Conservation (phyloP, 805 yeast species). For the Lipomyces chichibuensis region DNA sequence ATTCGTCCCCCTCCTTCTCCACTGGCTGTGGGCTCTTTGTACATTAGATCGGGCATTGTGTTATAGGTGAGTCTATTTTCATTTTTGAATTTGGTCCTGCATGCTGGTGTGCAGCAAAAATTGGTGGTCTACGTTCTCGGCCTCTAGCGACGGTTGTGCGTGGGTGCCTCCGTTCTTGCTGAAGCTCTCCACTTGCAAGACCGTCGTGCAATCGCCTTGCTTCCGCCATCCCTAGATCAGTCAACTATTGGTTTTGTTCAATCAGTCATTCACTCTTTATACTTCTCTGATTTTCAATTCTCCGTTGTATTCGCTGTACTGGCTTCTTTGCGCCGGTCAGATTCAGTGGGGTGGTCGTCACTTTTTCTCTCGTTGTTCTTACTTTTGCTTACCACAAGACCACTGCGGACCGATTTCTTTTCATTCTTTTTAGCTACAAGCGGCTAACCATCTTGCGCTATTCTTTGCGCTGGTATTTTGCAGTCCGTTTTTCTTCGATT, state of each 20-base stretch:
- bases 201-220: neutral
- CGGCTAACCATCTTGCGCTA: neutral
- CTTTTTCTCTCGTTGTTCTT: constrained; percentile 7
- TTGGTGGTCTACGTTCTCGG: neutral
- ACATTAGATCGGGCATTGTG: constrained; percentile 19
- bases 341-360: constrained; percentile 1
- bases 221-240: neutral
- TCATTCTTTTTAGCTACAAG: neutral
- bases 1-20: constrained; percentile 2
- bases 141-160: neutral
- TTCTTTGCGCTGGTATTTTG: constrained; percentile 1
- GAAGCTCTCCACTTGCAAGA: neutral
- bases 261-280: neutral
- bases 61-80: constrained; percentile 1
- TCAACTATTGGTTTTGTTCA: neutral
- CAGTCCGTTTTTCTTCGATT: constrained; percentile 6
- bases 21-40: constrained; percentile 11
- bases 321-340: neutral
- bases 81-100: neutral
- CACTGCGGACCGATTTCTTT: neutral
- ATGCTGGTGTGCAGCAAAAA: neutral
- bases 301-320: neutral
- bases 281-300: neutral
- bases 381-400: neutral
- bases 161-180: neutral